Percentiles rank a stretch among this genome's conserved stretches.
Evolutionary conservation across 495 filamentous ascomycete genomes (phyloP).

Genomic region (Penicillium silybi): DNA sequence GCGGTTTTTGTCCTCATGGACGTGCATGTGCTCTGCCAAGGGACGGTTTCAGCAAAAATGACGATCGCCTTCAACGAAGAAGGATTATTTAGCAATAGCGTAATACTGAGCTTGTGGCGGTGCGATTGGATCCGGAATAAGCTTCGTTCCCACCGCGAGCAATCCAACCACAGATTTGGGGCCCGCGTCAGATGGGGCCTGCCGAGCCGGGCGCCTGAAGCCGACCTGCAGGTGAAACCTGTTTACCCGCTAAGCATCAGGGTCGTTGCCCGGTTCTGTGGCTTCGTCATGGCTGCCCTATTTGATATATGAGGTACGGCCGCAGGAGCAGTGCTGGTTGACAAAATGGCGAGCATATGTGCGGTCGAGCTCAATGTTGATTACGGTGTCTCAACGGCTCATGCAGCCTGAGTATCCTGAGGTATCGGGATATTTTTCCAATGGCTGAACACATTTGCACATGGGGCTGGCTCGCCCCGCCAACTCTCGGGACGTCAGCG

Average conservation of each 20-base stretch:
- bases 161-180: neutral
- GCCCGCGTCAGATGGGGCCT: neutral
- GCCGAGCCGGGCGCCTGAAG: neutral
- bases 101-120: slow-evolving; percentile 2
- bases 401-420: no score
- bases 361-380: neutral
- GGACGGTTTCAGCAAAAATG: slow-evolving; percentile 1
- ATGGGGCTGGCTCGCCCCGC: neutral
- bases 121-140: slow-evolving; percentile 13
- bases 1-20: neutral
- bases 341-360: neutral
- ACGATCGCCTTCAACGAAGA: slow-evolving; percentile 3
- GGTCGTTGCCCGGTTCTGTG: neutral
- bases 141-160: slow-evolving; percentile 9
- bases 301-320: neutral
- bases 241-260: neutral
- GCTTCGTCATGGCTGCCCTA: no score
- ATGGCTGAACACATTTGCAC: neutral
- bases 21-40: slow-evolving; percentile 6
- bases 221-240: neutral
- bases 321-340: neutral
- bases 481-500: neutral
- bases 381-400: neutral
- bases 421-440: neutral
- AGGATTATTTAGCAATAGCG: slow-evolving; percentile 14